These are phyloP conservation scores for Pochonia chlamydosporia DNA, from an alignment of 2,329 filamentous ascomycete genomes.

Conservation along the genomic window DNA sequence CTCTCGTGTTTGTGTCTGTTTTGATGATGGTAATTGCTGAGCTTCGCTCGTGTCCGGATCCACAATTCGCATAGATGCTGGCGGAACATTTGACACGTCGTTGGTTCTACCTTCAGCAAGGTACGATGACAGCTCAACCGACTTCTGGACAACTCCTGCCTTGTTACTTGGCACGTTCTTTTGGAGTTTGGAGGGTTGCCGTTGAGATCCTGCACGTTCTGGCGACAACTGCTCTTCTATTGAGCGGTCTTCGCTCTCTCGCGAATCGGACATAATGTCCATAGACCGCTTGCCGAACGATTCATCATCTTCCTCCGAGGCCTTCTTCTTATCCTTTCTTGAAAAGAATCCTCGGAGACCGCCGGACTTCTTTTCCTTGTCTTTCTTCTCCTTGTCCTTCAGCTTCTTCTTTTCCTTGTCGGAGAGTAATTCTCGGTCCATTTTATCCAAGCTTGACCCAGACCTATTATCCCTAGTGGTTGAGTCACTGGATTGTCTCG, in stretches of 20 bases:
- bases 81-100: conserved; percentile 50
- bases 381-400: conserved; percentile 66
- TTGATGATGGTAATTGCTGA: conserved; percentile 28
- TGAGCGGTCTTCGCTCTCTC: conserved; percentile 37
- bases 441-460: conserved; percentile 68
- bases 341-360: conserved; percentile 57
- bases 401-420: conserved; percentile 73
- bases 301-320: conserved; percentile 53
- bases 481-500: conserved; percentile 46
- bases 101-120: conserved; percentile 41
- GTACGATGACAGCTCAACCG: conserved; percentile 36
- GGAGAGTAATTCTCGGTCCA: conserved; percentile 45
- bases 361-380: conserved; percentile 57
- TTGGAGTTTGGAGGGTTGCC: conserved; percentile 62
- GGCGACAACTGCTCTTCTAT: conserved; percentile 36
- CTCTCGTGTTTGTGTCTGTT: conserved; percentile 19
- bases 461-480: conserved; percentile 44
- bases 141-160: conserved; percentile 21
- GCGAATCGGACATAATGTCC: conserved; percentile 42
- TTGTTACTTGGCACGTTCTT: conserved; percentile 52
- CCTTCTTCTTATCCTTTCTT: conserved; percentile 55
- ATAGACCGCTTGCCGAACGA: conserved; percentile 57
- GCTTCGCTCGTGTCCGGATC: conserved; percentile 44
- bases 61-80: conserved; percentile 53
- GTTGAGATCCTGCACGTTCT: conserved; percentile 40